Base-by-base conservation (phyloP, 768 basidiomycete genomes). In the Tricholoma sp. region DNA sequence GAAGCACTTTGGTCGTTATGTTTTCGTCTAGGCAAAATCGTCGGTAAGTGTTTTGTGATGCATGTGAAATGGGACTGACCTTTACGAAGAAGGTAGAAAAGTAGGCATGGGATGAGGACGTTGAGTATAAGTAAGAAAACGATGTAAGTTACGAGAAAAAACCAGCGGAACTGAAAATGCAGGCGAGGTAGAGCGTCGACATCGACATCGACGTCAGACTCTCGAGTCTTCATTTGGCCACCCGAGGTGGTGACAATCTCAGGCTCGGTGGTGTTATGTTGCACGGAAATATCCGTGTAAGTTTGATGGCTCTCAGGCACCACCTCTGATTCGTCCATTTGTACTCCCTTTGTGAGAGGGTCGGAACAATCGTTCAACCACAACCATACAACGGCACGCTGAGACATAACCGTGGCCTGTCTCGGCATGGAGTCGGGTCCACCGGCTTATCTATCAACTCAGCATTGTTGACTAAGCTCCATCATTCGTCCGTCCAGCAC, bases 61-160 rank as follows among this genome's bases (percentile, higher is more conserved):
- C 14, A 16, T 50, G 1, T 11, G 10, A 29, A 29, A 18, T 14
- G n/a, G 4, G 2, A 62, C 69, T 58, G 22, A 69, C 70, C 58
- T 9, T 54, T 57, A 21, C 63, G 58, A 7, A 71, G 64, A 6
- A 69, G 59, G 50, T 70, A 71, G 54, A 68, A 70, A 9, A 71
- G 63, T 5, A 70, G 52, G 24, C 61, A 60, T 18, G 70, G 70
- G 35, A 69, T 63, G 24, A 66, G 53, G 35, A 71, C 52, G 54
- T 71, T 70, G 57, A 69, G 70, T 11, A 66, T 52, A 5, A 69
- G 29, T 8, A 71, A 64, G 46, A 70, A 71, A 6, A 57, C 31
- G 12, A 67, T 59, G 53, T 71, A 68, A 21, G 27, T 24, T 11
- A 54, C 9, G 16, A 54, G 24, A n/a, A 27, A 43, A 14, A 35